A percentile compares a stretch with the other conserved stretches of the same genome.
phyloP scores from a whole-genome alignment of 805 yeast species.

The Teunomyces tritomae region DNA sequence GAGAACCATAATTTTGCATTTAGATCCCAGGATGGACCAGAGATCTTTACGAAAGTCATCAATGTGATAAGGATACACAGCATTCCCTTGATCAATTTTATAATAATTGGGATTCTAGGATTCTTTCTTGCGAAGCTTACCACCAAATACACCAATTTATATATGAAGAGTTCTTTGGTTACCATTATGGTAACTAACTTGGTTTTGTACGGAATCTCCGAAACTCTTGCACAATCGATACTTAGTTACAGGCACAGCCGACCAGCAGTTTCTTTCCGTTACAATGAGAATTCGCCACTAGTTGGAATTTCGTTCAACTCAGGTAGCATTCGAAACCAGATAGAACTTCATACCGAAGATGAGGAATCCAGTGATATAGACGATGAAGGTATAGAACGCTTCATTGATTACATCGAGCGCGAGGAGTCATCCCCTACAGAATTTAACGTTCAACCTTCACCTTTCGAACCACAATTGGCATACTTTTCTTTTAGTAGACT shows the following conservation, averaged over 20 bases:
- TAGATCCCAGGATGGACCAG: background rate
- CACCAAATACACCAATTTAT: constrained; percentile 56
- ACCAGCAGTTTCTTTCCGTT: constrained; percentile 20
- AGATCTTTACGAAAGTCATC: constrained; percentile 12
- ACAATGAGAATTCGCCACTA: constrained; percentile 12
- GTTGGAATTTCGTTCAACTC: constrained; percentile 20
- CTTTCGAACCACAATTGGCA: constrained; percentile 19
- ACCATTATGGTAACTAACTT: constrained; percentile 81
- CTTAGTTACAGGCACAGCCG: constrained; percentile 23
- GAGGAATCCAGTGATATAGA: constrained; percentile 10
- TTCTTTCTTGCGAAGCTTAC: constrained; percentile 51
- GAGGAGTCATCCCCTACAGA: constrained; percentile 15
- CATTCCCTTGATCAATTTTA: constrained; percentile 57
- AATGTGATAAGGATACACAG: constrained; percentile 40
- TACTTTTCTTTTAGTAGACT: constrained; percentile 67
- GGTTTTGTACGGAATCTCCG: constrained; percentile 86
- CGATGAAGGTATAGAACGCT: constrained; percentile 28
- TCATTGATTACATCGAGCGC: constrained; percentile 31
- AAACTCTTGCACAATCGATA: constrained; percentile 80
- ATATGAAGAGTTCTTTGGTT: constrained; percentile 62
- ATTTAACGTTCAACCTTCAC: constrained; percentile 12
- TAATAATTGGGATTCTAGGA: constrained; percentile 49
- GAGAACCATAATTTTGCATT: background rate
- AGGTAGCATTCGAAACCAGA: constrained; percentile 9
- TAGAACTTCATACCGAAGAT: background rate